Evolutionary conservation across 352 stramenopile species (phyloP), one percentile per base, ranked within the genome.

Genomic region (Pythium vanterpoolii): DNA sequence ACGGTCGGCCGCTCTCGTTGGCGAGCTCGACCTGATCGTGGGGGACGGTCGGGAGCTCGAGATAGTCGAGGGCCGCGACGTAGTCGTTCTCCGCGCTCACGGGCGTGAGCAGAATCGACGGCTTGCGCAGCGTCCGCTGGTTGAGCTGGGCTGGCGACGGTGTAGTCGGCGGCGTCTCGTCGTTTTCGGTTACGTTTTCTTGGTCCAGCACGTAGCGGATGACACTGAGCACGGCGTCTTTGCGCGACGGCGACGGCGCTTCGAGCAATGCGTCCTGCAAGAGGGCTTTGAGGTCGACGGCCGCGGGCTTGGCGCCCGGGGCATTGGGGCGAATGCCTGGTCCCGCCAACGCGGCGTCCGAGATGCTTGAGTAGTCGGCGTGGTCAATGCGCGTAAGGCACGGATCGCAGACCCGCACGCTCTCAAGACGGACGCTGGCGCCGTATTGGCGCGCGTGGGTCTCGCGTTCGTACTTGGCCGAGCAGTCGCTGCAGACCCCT

Each of bases 121-220:
- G 14, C 16, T 16, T 26, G 4, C 14, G 27, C 39, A 11, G 13
- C 21, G 40, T 9, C 19, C n/a, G 24, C 43, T 21, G 9, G 19
- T 39, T 18, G 26, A 28, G 26, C 46, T 42, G 28, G 18, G 30
- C 21, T 16, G 57, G 24, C 0, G 47, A 53, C 14, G 48, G 39
- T 5, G 24, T 36, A 14, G 36, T 33, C 21, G 33, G 21, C 13
- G 51, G 39, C 33, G 36, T 31, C 16, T 19, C 24, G 2, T 26
- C 13, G 5, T n/a, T n/a, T n/a, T 56, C 33, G 24, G 26, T 39
- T 19, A n/a, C 31, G 0, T 24, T 10, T 19, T 62, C 72, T 26
- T 83, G 67, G n/a, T 76, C 77, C 5, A 86, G 56, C 28, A 89
- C 46, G 26, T 69, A 64, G 26, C 73, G 70, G 39, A 86, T 80